These are phyloP conservation scores for Aspergillus fructus DNA, from an alignment of 2,329 filamentous ascomycete genomes.

Conservation along the genomic window DNA sequence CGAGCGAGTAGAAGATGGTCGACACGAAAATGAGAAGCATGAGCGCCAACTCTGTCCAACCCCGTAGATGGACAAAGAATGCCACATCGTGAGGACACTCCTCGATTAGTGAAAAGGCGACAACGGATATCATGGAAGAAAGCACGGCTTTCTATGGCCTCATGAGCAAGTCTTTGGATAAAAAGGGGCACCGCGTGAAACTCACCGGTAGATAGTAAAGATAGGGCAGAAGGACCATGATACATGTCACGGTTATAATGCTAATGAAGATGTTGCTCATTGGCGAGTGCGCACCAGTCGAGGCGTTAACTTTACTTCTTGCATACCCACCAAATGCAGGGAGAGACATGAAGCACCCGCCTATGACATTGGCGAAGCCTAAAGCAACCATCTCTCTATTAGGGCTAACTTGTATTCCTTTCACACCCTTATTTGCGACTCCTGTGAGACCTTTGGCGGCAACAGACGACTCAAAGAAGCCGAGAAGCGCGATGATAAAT, in stretches of 20 bases:
- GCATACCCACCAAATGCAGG: constrained; percentile 96
- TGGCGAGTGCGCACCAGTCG: constrained; percentile 86
- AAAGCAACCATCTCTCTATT: constrained; percentile 93
- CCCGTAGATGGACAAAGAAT: constrained; percentile 84
- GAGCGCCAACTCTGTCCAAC: constrained; percentile 79
- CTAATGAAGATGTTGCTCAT: constrained; percentile 91
- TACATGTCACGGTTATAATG: constrained; percentile 75
- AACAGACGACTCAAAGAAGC: constrained; percentile 98
- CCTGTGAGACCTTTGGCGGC: constrained; percentile 84
- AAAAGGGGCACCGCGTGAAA: constrained; percentile 20
- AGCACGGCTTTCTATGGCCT: constrained; percentile 77
- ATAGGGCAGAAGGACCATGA: constrained; percentile 80
- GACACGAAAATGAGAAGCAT: constrained; percentile 89
- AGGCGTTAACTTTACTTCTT: constrained; percentile 89
- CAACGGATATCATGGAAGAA: constrained; percentile 90
- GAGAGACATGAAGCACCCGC: constrained; percentile 86
- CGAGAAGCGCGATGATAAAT: constrained; percentile 88
- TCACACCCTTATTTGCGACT: constrained; percentile 60
- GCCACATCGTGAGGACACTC: constrained; percentile 88
- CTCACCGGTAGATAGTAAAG: constrained; percentile 94
- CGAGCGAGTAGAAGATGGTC: constrained; percentile 93
- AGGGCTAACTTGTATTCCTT: constrained; percentile 78
- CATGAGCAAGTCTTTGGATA: not conserved
- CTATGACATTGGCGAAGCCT: constrained; percentile 85
- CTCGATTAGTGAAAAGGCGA: constrained; percentile 91